phyloP scores from a whole-genome alignment of 2,329 filamentous ascomycete species.

The Metarhizium brunneum region DNA sequence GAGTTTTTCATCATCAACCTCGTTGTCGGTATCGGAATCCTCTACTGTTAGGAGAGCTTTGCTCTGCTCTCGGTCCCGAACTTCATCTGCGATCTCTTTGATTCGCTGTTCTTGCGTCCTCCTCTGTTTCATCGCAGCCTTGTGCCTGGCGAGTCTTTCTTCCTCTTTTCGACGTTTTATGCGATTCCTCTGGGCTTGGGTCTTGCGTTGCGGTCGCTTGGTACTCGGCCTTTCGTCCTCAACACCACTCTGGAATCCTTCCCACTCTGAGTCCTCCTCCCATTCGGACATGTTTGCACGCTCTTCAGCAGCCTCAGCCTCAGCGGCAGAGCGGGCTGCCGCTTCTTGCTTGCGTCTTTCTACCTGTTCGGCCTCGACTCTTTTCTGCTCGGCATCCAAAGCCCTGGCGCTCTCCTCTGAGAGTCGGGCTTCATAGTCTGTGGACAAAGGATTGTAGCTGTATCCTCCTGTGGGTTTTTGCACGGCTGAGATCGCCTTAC shows the following conservation, averaged over 20 bases:
- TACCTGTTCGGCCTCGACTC: constrained; percentile 56
- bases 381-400: constrained; percentile 67
- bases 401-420: constrained; percentile 68
- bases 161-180: constrained; percentile 82
- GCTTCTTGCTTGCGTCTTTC: constrained; percentile 61
- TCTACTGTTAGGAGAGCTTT: constrained; percentile 33
- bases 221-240: constrained; percentile 51
- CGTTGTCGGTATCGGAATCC: constrained; percentile 39
- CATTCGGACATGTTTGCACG: constrained; percentile 57
- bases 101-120: constrained; percentile 63
- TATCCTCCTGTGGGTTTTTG: constrained; percentile 70
- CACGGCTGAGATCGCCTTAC: constrained; percentile 71
- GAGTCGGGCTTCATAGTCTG: constrained; percentile 74
- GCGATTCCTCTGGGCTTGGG: constrained; percentile 76
- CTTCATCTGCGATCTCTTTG: constrained; percentile 58
- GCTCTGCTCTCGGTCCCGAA: constrained; percentile 46
- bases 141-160: constrained; percentile 67
- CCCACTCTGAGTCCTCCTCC: constrained; percentile 89
- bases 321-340: constrained; percentile 58
- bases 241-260: constrained; percentile 74
- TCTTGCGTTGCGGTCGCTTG: constrained; percentile 79
- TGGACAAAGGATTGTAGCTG: constrained; percentile 86
- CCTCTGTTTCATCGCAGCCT: constrained; percentile 63
- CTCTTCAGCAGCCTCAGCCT: constrained; percentile 64
- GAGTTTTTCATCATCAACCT: constrained; percentile 54